A percentile compares a stretch with the other conserved stretches of the same genome.
These are phyloP conservation scores for Verticillium dahliae DNA, from an alignment of 2,329 filamentous ascomycete genomes.

Conservation along the genomic window DNA sequence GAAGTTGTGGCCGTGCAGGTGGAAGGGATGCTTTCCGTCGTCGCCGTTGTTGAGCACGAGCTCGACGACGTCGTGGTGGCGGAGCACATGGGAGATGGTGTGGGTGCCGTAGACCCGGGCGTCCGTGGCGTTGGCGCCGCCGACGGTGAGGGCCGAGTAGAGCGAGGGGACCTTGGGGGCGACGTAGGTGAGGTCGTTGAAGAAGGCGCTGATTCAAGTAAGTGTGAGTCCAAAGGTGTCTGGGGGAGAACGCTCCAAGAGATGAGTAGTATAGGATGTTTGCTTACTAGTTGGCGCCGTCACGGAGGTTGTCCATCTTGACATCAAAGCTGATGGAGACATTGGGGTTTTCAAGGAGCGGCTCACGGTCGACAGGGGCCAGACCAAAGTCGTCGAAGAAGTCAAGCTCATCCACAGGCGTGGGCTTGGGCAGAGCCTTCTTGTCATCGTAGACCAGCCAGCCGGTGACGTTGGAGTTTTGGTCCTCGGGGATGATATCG, in stretches of 20 bases:
- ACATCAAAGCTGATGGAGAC: conserved; percentile 40
- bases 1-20: conserved; percentile 58
- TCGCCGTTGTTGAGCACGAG: conserved; percentile 55
- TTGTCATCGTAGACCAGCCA: conserved; percentile 24
- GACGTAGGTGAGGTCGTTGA: conserved; percentile 60
- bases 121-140: conserved; percentile 34
- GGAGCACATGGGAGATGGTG: conserved; percentile 46
- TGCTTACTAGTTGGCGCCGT: conserved; percentile 53
- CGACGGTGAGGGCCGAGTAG: conserved; percentile 57
- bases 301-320: conserved; percentile 58
- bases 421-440: conserved; percentile 24
- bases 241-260: not conserved
- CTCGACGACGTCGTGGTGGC: conserved; percentile 47
- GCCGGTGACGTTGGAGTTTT: conserved; percentile 39
- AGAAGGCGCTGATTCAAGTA: conserved; percentile 31
- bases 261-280: not conserved
- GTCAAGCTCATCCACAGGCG: conserved; percentile 32
- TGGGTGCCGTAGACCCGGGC: conserved; percentile 43
- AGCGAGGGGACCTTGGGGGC: conserved; percentile 60
- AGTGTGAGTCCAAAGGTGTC: not conserved
- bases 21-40: conserved; percentile 53
- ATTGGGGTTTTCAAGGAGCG: conserved; percentile 41
- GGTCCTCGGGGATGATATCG: conserved; percentile 38
- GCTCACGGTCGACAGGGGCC: conserved; percentile 45
- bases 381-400: conserved; percentile 51